Base-by-base conservation (phyloP, 257 asterid genomes). In the Ophiorrhiza pumila region DNA sequence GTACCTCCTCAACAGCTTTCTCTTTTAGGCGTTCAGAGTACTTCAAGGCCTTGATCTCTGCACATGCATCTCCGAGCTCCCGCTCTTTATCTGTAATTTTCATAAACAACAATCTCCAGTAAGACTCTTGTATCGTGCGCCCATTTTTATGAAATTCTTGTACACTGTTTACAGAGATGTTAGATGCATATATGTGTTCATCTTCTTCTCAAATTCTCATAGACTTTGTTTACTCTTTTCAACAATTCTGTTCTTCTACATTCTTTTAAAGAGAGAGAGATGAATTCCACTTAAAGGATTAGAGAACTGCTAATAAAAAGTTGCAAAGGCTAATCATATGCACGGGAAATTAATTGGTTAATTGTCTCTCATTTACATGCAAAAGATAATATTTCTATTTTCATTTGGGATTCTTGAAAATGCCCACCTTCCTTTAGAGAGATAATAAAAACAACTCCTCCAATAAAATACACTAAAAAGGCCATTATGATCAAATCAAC, bases 1-100 rank as follows among this genome's bases (percentile, higher is more conserved):
- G 64, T 85, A 91, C 97, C 96, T 91, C 97, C 80, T 91, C 97
- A 77, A 91, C 91, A 31, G 96, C 97, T 81, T 87, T 91, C 83
- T 91, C 87, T 77, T 86, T 91, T 66, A 89, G 81, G 75, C 95
- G 95, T 75, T 91, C 93, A 11, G 96, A 85, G 73, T 76, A 78
- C 86, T 85, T 91, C 85, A 91, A 73, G 23, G 87, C 86, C 84
- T 88, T 91, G 80, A 90, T 84, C 85, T 91, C 91, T 47, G 87
- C 89, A 73, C 83, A 79, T 18, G 93, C 88, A 50, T 91, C 96
- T 83, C 93, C 95, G 65, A 91, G 84, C 64, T 88, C 96, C 78
- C 96, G 77, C 69, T 91, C 93, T 76, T 88, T 91, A 83, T 90
- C 97, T 91, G 88, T 76, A 80, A 74, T 73, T 32, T 71, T 82